Evolutionary conservation across 331 rosid genomes (phyloP).

Genomic region (Phaseolus coccineus): DNA sequence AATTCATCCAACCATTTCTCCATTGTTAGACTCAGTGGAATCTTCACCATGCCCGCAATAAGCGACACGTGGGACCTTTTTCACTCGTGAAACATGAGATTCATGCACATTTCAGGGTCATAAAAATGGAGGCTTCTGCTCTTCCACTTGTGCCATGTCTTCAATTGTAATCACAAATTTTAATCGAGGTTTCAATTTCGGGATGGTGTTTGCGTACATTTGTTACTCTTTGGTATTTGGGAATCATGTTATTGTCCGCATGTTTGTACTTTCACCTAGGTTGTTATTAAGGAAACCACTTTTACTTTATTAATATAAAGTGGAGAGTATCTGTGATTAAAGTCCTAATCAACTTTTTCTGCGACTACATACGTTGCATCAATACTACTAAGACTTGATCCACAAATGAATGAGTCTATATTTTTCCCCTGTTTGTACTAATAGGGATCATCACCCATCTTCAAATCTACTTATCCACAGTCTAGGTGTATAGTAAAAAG

Average conservation of each 20-base stretch:
- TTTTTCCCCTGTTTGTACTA: not conserved
- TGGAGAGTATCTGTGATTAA: not conserved
- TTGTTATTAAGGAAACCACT: not conserved
- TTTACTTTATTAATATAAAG: not conserved
- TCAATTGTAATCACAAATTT: not conserved
- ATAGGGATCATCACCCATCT: not conserved
- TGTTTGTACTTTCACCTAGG: not conserved
- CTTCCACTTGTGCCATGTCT: not conserved
- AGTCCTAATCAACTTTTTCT: not conserved
- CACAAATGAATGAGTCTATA: not conserved
- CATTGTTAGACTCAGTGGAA: not conserved
- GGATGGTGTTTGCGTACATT: not conserved
- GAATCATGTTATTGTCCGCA: not conserved
- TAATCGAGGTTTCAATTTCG: constrained; percentile 10
- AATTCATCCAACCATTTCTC: too few relatives aligned
- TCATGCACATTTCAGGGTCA: not conserved
- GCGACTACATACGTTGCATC: not conserved
- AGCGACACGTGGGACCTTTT: constrained; percentile 1
- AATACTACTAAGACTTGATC: not conserved
- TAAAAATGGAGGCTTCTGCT: not conserved
- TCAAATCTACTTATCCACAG: not conserved
- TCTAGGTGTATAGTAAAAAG: not conserved
- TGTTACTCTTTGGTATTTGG: not conserved
- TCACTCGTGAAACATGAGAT: not conserved
- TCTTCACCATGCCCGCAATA: not conserved